Conservation (phyloP, 2,329 filamentous ascomycete species). For the Alternaria ethzedia region DNA sequence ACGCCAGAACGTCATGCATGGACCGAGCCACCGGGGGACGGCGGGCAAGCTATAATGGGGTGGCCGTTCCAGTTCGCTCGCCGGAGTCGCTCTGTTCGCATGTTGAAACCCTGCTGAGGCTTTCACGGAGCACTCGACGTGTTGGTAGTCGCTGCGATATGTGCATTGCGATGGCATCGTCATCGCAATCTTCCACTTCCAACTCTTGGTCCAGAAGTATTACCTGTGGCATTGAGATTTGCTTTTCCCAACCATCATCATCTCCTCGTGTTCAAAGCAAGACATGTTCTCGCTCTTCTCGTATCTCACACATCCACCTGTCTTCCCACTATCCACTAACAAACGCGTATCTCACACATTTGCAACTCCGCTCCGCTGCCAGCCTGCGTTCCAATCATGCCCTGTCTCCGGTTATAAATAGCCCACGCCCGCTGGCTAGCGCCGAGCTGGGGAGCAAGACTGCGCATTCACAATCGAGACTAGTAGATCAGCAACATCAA, state of each 20-base stretch:
- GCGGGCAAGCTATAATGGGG: no score
- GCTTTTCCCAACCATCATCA: not conserved
- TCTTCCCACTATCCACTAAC: not conserved
- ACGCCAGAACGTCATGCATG: slow-evolving; percentile 23
- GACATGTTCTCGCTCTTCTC: not conserved
- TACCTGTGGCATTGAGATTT: not conserved
- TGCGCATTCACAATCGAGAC: not conserved
- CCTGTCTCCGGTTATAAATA: no score
- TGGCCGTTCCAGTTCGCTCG: no score
- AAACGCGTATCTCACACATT: not conserved
- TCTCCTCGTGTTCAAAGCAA: not conserved
- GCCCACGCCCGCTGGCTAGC: no score
- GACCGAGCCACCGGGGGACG: not conserved
- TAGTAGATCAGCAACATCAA: not conserved
- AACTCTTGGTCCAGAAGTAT: not conserved
- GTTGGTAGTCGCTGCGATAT: not conserved
- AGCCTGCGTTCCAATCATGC: no score
- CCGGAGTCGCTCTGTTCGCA: not conserved
- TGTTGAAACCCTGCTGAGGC: not conserved
- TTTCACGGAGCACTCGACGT: not conserved
- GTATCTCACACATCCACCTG: not conserved
- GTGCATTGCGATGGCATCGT: not conserved
- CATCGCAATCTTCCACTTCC: not conserved
- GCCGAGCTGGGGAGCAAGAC: no score
- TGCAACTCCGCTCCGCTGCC: not conserved